Evolutionary conservation across 2,329 filamentous ascomycete species (phyloP).

Genomic region (Gaeumannomyces tritici): DNA sequence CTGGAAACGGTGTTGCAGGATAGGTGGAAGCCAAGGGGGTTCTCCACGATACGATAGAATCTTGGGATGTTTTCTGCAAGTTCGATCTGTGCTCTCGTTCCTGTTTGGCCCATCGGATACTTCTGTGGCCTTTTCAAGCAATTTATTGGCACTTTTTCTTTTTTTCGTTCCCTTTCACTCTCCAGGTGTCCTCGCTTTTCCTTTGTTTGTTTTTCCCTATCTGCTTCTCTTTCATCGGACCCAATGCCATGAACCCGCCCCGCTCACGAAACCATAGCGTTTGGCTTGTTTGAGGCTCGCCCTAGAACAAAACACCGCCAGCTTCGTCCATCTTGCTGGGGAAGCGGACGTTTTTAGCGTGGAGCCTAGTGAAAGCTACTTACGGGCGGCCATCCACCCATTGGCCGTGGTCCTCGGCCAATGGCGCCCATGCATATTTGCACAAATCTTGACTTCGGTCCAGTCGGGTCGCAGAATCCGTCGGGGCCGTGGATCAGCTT

Average conservation of each 20-base stretch:
- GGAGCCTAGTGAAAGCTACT: neutral
- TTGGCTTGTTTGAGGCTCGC: neutral
- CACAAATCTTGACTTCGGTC: neutral
- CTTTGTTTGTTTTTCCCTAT: neutral
- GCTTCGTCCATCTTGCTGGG: neutral
- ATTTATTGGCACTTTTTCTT: no score
- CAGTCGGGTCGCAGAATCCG: neutral
- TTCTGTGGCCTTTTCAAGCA: no score
- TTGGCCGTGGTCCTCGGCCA: no score
- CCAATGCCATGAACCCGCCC: no score
- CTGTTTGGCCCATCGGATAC: neutral
- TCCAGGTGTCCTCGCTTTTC: no score
- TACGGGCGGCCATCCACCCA: neutral
- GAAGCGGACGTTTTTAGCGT: neutral
- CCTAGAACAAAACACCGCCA: neutral
- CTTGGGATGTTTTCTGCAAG: neutral
- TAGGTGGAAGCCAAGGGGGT: neutral
- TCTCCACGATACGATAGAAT: neutral
- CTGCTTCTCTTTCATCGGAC: conserved; percentile 2
- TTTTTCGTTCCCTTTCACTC: neutral
- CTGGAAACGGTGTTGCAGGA: neutral
- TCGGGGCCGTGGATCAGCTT: neutral
- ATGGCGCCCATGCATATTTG: neutral
- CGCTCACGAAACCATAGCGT: no score
- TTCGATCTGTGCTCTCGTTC: neutral